These are phyloP conservation scores for Pouteria glomerata DNA, from an alignment of 148 eudicot species.

Conservation along the genomic window DNA sequence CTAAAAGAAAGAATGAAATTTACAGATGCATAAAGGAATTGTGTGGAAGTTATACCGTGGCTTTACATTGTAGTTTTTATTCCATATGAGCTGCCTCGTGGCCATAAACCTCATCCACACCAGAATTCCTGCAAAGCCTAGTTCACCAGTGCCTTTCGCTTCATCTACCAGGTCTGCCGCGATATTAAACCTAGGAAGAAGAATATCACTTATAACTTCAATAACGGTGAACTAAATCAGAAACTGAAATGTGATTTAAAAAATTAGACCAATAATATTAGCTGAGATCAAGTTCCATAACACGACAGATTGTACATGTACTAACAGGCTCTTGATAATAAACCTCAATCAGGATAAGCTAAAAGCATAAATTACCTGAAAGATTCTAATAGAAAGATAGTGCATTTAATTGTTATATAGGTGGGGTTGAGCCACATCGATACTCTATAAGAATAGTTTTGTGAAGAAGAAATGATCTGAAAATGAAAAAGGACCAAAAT, in stretches of 20 bases:
- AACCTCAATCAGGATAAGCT: background rate
- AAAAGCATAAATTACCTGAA: background rate
- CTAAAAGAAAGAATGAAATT: background rate
- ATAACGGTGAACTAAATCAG: background rate
- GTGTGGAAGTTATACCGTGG: slow-evolving; percentile 59
- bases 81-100: slow-evolving; percentile 96
- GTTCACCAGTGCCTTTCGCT: slow-evolving; percentile 71
- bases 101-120: slow-evolving; percentile 99
- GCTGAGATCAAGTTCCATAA: background rate
- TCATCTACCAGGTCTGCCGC: slow-evolving; percentile 84
- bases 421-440: background rate
- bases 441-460: too few relatives aligned
- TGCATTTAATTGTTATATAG: background rate
- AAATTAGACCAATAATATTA: background rate
- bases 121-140: slow-evolving; percentile 90
- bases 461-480: too few relatives aligned
- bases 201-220: slow-evolving; percentile 1
- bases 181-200: slow-evolving; percentile 73
- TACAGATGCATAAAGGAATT: background rate
- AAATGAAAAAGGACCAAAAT: background rate
- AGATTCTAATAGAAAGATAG: background rate
- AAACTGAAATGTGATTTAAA: background rate
- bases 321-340: background rate
- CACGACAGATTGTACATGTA: background rate
- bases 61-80: slow-evolving; percentile 93